Percentiles rank a stretch among this genome's conserved stretches.
Conservation (phyloP, 176 grass and related monocot species). For the Tuctoria greenei region DNA sequence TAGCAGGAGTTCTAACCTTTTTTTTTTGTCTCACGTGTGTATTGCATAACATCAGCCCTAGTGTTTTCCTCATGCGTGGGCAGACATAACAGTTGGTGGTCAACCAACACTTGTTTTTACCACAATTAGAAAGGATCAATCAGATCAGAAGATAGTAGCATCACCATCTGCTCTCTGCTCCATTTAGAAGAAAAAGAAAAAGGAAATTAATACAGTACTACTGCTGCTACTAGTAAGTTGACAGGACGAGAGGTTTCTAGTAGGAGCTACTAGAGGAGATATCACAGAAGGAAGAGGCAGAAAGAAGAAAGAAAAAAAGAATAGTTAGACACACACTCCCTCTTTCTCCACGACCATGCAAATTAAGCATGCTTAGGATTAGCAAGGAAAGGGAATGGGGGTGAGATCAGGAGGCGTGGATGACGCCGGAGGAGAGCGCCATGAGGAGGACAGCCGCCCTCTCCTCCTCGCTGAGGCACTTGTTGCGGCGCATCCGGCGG, state of each 20-base stretch:
- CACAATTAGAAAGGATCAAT: not conserved
- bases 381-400: not conserved
- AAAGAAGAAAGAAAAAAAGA: not conserved
- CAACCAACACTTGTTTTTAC: not conserved
- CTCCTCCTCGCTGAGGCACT: constrained; percentile 65
- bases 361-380: not conserved
- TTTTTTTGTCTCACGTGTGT: not conserved
- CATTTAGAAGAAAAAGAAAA: not conserved
- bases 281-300: not conserved
- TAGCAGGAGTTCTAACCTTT: not conserved
- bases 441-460: constrained; percentile 76
- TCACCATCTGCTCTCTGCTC: not conserved
- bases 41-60: not conserved
- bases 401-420: constrained; percentile 46
- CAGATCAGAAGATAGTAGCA: not conserved
- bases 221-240: not conserved
- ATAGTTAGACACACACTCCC: not conserved
- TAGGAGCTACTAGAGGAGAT: not conserved
- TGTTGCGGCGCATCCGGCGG: constrained; percentile 49
- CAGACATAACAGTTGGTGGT: not conserved
- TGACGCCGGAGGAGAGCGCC: constrained; percentile 73
- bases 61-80: not conserved
- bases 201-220: no score
- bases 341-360: not conserved
- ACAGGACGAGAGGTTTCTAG: not conserved